A percentile compares a stretch with the other conserved stretches of the same genome.
Evolutionary conservation across 352 stramenopile species (phyloP).

Genomic region (Phytophthora sp.): DNA sequence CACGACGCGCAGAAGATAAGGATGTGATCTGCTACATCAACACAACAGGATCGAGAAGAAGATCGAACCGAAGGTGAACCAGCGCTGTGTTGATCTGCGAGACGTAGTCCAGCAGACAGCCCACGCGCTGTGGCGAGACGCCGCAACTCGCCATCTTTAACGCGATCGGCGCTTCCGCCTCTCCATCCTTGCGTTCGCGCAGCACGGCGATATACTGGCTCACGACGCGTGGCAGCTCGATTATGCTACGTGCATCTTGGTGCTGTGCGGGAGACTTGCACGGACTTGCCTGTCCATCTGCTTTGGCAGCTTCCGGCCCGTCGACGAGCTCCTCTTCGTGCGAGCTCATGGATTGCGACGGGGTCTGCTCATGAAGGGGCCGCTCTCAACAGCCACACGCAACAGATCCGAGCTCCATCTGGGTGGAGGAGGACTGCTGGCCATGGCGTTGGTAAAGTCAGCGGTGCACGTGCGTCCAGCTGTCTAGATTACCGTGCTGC

Average conservation of each 20-base stretch:
- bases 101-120: slow-evolving; percentile 30
- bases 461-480: no score
- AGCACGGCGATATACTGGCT: slow-evolving; percentile 15
- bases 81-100: slow-evolving; percentile 38
- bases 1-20: slow-evolving; percentile 14
- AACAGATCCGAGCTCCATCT: not conserved
- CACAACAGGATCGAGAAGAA: slow-evolving; percentile 1
- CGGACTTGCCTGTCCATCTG: slow-evolving; percentile 7
- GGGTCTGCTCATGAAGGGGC: slow-evolving; percentile 2
- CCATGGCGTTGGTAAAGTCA: slow-evolving; percentile 3
- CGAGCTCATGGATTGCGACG: not conserved
- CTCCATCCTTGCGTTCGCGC: slow-evolving; percentile 4
- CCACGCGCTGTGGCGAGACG: slow-evolving; percentile 22
- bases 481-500: not conserved
- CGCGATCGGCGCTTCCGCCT: not conserved
- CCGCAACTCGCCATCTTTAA: slow-evolving; percentile 28
- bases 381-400: slow-evolving; percentile 2
- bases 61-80: slow-evolving; percentile 37
- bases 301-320: not conserved
- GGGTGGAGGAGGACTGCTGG: not conserved
- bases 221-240: slow-evolving; percentile 7
- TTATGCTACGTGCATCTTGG: not conserved
- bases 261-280: not conserved
- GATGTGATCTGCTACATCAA: slow-evolving; percentile 19
- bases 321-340: not conserved